A percentile compares a stretch with the other conserved stretches of the same genome.
phyloP scores from a whole-genome alignment of 1,139 yeast species.

The Sugiyamaella castrensis region DNA sequence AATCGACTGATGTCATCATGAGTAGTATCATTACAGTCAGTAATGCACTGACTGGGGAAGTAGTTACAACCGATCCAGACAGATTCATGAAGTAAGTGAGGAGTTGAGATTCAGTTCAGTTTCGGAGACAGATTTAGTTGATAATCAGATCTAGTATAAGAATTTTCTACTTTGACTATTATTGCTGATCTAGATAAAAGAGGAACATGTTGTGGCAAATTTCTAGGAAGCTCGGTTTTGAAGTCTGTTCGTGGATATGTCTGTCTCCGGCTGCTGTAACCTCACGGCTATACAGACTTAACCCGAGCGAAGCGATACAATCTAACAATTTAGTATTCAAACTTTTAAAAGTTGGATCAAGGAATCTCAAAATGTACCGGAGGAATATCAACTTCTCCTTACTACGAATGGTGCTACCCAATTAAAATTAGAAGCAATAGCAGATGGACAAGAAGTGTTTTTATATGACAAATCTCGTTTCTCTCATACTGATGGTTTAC shows the following conservation, averaged over 20 bases:
- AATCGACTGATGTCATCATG: too few relatives aligned
- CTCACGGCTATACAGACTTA: slow-evolving; percentile 1
- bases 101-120: background rate
- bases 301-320: background rate
- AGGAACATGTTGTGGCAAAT: background rate
- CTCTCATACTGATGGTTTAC: background rate
- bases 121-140: background rate
- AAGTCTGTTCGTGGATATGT: too few relatives aligned
- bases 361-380: slow-evolving; percentile 21
- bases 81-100: slow-evolving; percentile 25
- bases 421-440: slow-evolving; percentile 31
- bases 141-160: too few relatives aligned
- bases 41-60: slow-evolving; percentile 26
- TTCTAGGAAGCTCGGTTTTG: background rate
- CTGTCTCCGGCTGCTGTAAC: too few relatives aligned
- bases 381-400: slow-evolving; percentile 32
- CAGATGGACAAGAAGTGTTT: slow-evolving; percentile 30
- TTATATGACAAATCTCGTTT: slow-evolving; percentile 30
- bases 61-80: slow-evolving; percentile 23
- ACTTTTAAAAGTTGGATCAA: slow-evolving; percentile 24
- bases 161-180: too few relatives aligned
- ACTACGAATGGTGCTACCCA: slow-evolving; percentile 31
- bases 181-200: too few relatives aligned
- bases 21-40: slow-evolving; percentile 23
- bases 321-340: slow-evolving; percentile 20